Percentiles rank a stretch among this genome's conserved stretches.
Evolutionary conservation across 2,329 filamentous ascomycete species (phyloP).

Genomic region (Venturia pyrina): DNA sequence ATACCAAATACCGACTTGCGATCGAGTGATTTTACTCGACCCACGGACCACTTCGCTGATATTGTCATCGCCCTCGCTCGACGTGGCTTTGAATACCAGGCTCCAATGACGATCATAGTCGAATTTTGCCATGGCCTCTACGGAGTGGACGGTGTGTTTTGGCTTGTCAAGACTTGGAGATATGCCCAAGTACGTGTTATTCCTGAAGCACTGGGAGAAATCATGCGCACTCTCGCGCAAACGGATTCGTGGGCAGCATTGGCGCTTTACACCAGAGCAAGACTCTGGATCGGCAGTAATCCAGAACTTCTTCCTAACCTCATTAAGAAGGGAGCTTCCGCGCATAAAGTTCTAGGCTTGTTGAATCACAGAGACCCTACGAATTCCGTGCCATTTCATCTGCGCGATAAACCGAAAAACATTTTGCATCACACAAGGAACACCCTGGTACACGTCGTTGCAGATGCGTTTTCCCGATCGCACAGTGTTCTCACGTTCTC

Average conservation of each 20-base stretch:
- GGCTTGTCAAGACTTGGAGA: background rate
- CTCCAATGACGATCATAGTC: background rate
- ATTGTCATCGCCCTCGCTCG: slow-evolving; percentile 3
- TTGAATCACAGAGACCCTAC: background rate
- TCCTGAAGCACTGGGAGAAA: background rate
- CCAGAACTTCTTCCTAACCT: background rate
- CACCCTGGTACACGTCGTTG: slow-evolving; percentile 33
- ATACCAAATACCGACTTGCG: background rate
- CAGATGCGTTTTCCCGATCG: slow-evolving; percentile 30
- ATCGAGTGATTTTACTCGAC: background rate
- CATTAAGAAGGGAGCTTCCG: background rate
- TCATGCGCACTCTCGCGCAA: background rate
- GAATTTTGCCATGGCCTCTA: background rate
- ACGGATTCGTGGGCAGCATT: background rate
- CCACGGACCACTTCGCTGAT: background rate
- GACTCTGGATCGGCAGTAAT: background rate
- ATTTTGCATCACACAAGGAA: background rate
- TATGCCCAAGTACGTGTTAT: background rate
- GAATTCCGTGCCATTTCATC: background rate
- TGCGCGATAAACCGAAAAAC: background rate
- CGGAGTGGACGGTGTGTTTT: background rate
- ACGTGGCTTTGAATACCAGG: background rate
- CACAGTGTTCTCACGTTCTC: background rate
- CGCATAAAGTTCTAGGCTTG: background rate
- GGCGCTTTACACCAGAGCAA: background rate